Conservation (phyloP, 1,139 yeast species). For the Scheffersomyces illinoinensis region DNA sequence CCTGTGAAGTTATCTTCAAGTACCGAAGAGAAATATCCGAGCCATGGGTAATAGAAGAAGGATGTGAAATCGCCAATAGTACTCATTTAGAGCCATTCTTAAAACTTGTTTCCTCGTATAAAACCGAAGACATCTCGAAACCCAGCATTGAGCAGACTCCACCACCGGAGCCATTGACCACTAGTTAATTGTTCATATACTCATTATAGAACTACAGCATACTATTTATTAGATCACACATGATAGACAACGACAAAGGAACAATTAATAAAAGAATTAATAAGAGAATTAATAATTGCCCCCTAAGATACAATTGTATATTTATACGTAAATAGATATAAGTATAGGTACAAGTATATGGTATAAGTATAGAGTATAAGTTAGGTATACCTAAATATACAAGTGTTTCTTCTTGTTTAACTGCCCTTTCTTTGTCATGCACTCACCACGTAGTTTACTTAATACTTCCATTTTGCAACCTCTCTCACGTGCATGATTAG, state of each 20-base stretch:
- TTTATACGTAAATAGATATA: too few relatives aligned
- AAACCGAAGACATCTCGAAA: background rate
- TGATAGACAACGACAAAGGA: background rate
- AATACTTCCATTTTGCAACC: background rate
- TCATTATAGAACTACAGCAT: background rate
- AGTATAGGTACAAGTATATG: too few relatives aligned
- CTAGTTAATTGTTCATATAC: background rate
- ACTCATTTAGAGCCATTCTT: slow-evolving; percentile 2
- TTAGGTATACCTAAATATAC: too few relatives aligned
- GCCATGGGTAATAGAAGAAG: slow-evolving; percentile 64
- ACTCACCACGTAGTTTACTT: too few relatives aligned
- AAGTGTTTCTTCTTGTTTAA: too few relatives aligned
- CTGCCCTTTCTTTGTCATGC: background rate
- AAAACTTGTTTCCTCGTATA: slow-evolving; percentile 1
- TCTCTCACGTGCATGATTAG: background rate
- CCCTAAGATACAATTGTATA: background rate
- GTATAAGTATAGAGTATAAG: too few relatives aligned
- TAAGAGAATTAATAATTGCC: background rate
- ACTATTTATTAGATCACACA: background rate
- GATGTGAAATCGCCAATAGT: slow-evolving; percentile 25
- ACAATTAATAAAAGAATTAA: background rate
- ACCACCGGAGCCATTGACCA: background rate
- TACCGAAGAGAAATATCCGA: slow-evolving; percentile 17
- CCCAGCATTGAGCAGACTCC: background rate
- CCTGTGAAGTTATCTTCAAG: slow-evolving; percentile 62